Conservation (phyloP, 768 basidiomycete species). For the Mycena latifolia region DNA sequence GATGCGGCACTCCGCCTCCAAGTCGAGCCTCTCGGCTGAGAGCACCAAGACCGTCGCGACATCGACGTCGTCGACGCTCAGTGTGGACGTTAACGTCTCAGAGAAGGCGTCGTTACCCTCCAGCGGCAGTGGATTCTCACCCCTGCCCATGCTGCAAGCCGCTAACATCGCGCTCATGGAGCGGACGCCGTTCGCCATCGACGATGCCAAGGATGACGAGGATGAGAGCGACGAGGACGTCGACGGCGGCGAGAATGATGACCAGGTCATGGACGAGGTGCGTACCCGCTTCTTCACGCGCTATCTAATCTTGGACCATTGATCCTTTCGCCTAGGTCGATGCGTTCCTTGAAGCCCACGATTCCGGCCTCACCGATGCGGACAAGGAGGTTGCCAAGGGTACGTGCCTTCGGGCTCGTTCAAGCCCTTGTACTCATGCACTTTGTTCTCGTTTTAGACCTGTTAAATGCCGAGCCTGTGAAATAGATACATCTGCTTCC, state of each 20-base stretch:
- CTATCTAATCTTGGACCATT: conserved; percentile 6
- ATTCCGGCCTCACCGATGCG: conserved; percentile 84
- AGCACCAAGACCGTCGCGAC: conserved; percentile 46
- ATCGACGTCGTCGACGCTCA: conserved; percentile 63
- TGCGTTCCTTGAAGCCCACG: conserved; percentile 95
- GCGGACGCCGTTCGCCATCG: conserved; percentile 96
- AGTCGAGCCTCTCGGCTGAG: conserved; percentile 59
- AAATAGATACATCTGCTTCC: conserved; percentile 47
- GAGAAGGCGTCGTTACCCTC: conserved; percentile 48
- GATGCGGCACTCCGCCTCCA: conserved; percentile 71
- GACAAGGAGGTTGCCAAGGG: conserved; percentile 85
- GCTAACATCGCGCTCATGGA: conserved; percentile 91
- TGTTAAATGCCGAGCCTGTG: conserved; percentile 72
- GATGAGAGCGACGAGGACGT: conserved; percentile 75
- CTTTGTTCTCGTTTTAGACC: conserved; percentile 52
- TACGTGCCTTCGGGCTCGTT: conserved; percentile 46
- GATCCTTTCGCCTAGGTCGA: conserved; percentile 69
- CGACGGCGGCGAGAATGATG: conserved; percentile 70
- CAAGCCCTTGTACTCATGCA: conserved; percentile 21
- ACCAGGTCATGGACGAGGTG: conserved; percentile 92
- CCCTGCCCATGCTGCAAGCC: conserved; percentile 77
- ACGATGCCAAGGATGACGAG: conserved; percentile 90
- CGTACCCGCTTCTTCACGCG: conserved; percentile 37
- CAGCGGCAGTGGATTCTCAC: conserved; percentile 59
- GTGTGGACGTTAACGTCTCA: conserved; percentile 56